These are phyloP conservation scores for Malassezia brasiliensis DNA, from an alignment of 1,284 basidiomycete species.

Conservation along the genomic window DNA sequence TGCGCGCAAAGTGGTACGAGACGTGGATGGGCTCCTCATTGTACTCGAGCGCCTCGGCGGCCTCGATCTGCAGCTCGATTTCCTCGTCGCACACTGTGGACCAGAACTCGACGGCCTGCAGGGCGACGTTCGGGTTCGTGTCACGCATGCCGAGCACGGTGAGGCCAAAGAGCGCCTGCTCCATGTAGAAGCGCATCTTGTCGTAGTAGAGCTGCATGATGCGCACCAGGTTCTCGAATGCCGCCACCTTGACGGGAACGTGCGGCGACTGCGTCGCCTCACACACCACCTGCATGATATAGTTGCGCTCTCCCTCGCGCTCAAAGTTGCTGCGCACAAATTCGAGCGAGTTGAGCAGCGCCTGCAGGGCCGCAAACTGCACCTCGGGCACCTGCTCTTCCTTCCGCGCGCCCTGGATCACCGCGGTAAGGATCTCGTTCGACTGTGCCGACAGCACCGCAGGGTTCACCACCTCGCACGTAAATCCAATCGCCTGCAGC, in stretches of 20 bases:
- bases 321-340: slow-evolving; percentile 98
- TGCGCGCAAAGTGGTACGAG: slow-evolving; percentile 83
- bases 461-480: slow-evolving; percentile 72
- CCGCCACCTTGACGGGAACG: slow-evolving; percentile 53
- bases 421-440: slow-evolving; percentile 95
- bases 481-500: slow-evolving; percentile 88
- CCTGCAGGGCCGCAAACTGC: slow-evolving; percentile 86
- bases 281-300: slow-evolving; percentile 99
- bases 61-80: slow-evolving; percentile 81
- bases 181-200: slow-evolving; percentile 99
- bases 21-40: slow-evolving; percentile 79
- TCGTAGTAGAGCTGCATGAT: slow-evolving; percentile 99
- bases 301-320: slow-evolving; percentile 76
- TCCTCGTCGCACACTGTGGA: slow-evolving; percentile 98
- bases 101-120: slow-evolving; percentile 99
- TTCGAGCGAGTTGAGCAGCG: slow-evolving; percentile 89
- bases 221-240: slow-evolving; percentile 83
- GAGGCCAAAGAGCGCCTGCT: slow-evolving; percentile 90
- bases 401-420: slow-evolving; percentile 93
- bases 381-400: slow-evolving; percentile 81
- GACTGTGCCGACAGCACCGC: slow-evolving; percentile 78
- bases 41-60: slow-evolving; percentile 83
- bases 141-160: slow-evolving; percentile 99
- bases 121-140: slow-evolving; percentile 74
- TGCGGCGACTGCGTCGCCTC: slow-evolving; percentile 90